Conservation (phyloP, 2,329 filamentous ascomycete species). For the Drechslerella dactyloides region DNA sequence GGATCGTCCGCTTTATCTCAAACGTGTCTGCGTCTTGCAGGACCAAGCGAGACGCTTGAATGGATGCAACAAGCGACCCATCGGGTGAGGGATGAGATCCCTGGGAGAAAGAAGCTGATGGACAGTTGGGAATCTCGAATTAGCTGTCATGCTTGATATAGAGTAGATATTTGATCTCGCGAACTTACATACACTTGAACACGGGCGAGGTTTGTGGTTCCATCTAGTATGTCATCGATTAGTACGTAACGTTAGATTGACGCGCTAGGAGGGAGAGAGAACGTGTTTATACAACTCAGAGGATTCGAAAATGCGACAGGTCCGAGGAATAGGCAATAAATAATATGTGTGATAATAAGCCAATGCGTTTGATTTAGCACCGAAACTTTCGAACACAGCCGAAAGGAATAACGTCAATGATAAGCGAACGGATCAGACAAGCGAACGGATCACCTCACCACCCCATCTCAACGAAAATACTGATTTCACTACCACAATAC, state of each 20-base stretch:
- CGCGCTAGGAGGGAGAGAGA: background rate
- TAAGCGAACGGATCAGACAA: too few relatives aligned
- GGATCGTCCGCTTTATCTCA: conserved; percentile 53
- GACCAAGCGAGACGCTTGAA: conserved; percentile 53
- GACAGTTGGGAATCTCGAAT: background rate
- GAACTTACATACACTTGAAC: conserved; percentile 50
- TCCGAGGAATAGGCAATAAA: too few relatives aligned
- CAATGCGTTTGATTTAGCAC: too few relatives aligned
- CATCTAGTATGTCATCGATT: too few relatives aligned
- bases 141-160: background rate
- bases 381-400: too few relatives aligned
- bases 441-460: too few relatives aligned
- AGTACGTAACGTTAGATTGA: conserved; percentile 7
- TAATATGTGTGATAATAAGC: too few relatives aligned
- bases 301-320: too few relatives aligned
- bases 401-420: too few relatives aligned
- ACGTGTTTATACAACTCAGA: conserved; percentile 17
- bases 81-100: conserved; percentile 54
- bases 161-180: background rate
- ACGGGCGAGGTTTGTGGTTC: conserved; percentile 34
- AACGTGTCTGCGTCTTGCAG: conserved; percentile 53
- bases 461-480: too few relatives aligned
- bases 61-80: conserved; percentile 53
- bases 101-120: conserved; percentile 50
- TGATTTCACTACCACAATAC: too few relatives aligned